Evolutionary conservation across 768 basidiomycete genomes (phyloP), one percentile per base, ranked within the genome.

Genomic region (Leccinellum albellum): DNA sequence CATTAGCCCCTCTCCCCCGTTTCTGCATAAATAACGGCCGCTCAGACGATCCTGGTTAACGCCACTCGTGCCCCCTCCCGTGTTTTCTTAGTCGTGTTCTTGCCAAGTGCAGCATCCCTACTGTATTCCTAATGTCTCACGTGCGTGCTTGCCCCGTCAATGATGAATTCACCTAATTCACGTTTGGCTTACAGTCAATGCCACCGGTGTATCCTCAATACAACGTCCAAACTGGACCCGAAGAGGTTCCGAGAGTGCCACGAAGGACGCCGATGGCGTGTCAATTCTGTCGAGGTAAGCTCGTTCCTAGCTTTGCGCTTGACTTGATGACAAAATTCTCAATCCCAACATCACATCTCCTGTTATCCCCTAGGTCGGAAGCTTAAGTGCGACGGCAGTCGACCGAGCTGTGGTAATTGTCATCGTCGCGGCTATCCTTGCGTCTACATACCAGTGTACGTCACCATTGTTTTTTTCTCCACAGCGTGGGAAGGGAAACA

Each of bases 261-360:
- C 73, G 77, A 57, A 63, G 86, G 53, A 86, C 82, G 0, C 79
- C 83, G 1, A 87, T 89, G 85, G 88, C 88, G 7, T 89, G 88
- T 65, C 79, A 80, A 54, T 89, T 89, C 65, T 89, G 88, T 68
- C 76, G 88, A 70, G 84, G 87, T 85, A 55, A 56, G 59, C 23
- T 21, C 32, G 10, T 44, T 49, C 35, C 42, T 24, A 15, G 51
- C 32, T n/a, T 21, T 46, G 20, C 21, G 54, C 50, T 46, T n/a
- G 48, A 48, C 24, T 33, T 23, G 17, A n/a, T n/a, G n/a, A n/a
- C 48, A 21, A 9, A n/a, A n/a, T 3, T 40, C 50, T 55, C 23
- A 60, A 42, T 44, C 1, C 50, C 49, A 31, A 56, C 28, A 1
- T 28, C 28, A 28, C 45, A 13, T 50, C 31, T 33, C 13, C 57